Conservation (phyloP, 495 filamentous ascomycete genomes). For the Aspergillus cristatus region DNA sequence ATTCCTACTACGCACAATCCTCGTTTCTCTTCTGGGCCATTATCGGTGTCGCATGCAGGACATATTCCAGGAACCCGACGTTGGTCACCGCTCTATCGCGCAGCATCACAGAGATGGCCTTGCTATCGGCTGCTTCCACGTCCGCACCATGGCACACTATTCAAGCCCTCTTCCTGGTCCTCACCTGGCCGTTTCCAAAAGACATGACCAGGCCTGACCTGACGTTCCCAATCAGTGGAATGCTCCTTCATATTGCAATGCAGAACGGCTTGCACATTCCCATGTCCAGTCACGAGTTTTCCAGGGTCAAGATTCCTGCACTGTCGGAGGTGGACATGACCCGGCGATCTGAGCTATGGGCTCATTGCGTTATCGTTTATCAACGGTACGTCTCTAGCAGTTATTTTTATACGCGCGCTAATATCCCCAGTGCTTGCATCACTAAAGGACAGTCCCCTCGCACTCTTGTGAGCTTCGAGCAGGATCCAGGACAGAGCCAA, state of each 20-base stretch:
- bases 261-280: conserved; percentile 42
- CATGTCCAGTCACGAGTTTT: conserved; percentile 41
- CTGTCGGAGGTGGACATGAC: conserved; percentile 27
- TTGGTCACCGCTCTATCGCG: conserved; percentile 28
- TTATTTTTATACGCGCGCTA: not conserved
- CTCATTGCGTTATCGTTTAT: conserved; percentile 32
- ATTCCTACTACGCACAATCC: conserved; percentile 34
- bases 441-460: conserved; percentile 31
- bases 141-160: conserved; percentile 37
- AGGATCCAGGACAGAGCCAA: conserved; percentile 26
- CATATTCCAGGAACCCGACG: conserved; percentile 32
- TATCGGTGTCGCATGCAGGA: conserved; percentile 30
- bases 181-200: conserved; percentile 43
- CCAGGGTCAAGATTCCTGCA: conserved; percentile 22
- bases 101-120: conserved; percentile 36
- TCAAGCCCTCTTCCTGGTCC: conserved; percentile 37
- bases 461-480: conserved; percentile 21
- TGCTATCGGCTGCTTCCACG: conserved; percentile 27
- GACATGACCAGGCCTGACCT: conserved; percentile 32
- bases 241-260: conserved; percentile 39
- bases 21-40: conserved; percentile 45
- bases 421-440: conserved; percentile 19
- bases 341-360: conserved; percentile 35
- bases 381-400: conserved; percentile 19
- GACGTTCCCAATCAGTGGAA: conserved; percentile 31